Percentiles rank a stretch among this genome's conserved stretches.
Conservation (phyloP, 202 grass and related monocot genomes). For the Hordeum pubiflorum region DNA sequence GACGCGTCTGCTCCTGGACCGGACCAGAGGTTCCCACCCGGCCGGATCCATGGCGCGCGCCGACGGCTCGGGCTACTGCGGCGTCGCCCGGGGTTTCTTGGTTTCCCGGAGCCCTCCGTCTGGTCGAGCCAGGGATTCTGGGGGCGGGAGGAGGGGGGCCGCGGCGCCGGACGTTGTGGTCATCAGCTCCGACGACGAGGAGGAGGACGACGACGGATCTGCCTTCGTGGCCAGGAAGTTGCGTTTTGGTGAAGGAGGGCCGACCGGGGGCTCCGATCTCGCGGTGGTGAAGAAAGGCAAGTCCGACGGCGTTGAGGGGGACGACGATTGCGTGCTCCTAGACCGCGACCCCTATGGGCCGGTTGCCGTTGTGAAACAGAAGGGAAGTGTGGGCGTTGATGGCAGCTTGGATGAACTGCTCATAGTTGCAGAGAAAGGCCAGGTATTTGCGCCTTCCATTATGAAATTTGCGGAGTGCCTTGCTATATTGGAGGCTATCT, state of each 20-base stretch:
- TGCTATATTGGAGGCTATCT: not conserved
- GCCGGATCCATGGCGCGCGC: too few relatives aligned
- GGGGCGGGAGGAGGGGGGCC: slow-evolving; percentile 5
- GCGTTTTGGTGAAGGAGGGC: not conserved
- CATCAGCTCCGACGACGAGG: slow-evolving; percentile 87
- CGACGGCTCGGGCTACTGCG: too few relatives aligned
- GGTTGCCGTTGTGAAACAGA: not conserved
- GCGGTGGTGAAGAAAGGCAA: not conserved
- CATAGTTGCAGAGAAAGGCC: slow-evolving; percentile 13
- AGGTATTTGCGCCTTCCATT: not conserved
- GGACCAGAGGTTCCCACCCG: too few relatives aligned
- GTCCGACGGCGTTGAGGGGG: slow-evolving; percentile 30
- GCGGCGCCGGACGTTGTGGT: slow-evolving; percentile 44
- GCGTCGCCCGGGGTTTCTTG: too few relatives aligned
- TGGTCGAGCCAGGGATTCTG: not conserved
- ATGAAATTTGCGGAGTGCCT: too few relatives aligned
- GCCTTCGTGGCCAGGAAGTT: not conserved
- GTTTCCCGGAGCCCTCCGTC: not conserved
- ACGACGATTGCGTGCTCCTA: slow-evolving; percentile 66
- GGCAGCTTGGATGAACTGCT: slow-evolving; percentile 54
- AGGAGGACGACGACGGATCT: not conserved
- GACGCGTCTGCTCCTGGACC: too few relatives aligned
- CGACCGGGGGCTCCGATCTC: too few relatives aligned
- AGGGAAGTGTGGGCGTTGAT: not conserved
- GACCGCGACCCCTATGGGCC: slow-evolving; percentile 57